Base-by-base conservation (phyloP, 2,329 filamentous ascomycete species). In the Aaosphaeria arxii region DNA sequence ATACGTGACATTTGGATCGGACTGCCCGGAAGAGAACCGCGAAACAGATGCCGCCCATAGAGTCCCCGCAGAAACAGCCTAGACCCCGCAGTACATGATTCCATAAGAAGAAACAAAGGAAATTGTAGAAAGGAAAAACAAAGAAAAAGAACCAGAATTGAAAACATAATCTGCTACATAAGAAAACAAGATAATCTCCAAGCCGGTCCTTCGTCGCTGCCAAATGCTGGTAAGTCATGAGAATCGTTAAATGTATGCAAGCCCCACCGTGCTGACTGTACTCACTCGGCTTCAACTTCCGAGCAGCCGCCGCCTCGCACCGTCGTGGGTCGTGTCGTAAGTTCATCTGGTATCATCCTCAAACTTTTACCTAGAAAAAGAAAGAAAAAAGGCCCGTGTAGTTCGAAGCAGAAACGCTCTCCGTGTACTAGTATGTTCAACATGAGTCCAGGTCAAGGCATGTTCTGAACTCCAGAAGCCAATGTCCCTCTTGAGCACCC, bases 161-260 rank as follows among this genome's bases (percentile, higher is more conserved):
- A 42, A 52, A 53, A 44, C 44, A 44, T 40, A 41, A 39, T 42
- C 4, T 43, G 31, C 36, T 30, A 7, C 24, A 33, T 11, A 7
- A 30, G 42, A 42, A 47, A 28, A 24, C 17, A 24, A 24, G 17
- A 24, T 24, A 24, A 24, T 24, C 30, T n/a, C 13, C 45, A 48
- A 40, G 30, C 36, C 45, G 30, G 39, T 9, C 9, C 39, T 13
- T 24, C 17, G 7, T 40, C 39, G 9, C 39, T 40, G 2, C 24
- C 7, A 9, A 17, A 7, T 40, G 9, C 57, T 51, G 54, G 51
- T 59, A 69, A 50, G 52, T 66, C 63, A 53, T 70, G 52, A 65
- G 57, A 59, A 55, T 67, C 65, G 56, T 69, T 56, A 68, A 52
- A 24, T 50, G 36, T 48, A 57, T 63, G 57, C 52, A 57, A 40